Evolutionary conservation across 805 yeast genomes (phyloP), one percentile per base, ranked within the genome.

Genomic region (Metschnikowia peoriensis): DNA sequence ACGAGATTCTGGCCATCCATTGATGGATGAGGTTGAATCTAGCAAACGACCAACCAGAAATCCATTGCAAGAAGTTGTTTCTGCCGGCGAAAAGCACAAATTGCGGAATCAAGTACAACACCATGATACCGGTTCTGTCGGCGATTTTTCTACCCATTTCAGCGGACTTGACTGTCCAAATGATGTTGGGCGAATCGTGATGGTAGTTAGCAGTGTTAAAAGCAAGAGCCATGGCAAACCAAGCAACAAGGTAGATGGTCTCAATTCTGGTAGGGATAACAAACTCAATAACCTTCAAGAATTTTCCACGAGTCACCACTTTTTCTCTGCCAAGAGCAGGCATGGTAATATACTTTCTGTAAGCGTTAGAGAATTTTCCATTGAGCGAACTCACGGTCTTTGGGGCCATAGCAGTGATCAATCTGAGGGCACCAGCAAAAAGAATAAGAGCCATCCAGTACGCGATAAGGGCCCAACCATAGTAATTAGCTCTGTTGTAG

Each of bases 11-110:
- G 1, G 88, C 86, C 44, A 77, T 67, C 87, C 89, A 84, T 65
- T 77, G 84, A 68, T 89, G 96, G 61, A 79, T 80, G 29, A 74
- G 69, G 60, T 82, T 74, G 69, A 88, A 87, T 1, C 86, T 76
- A 12, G 83, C 69, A 58, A 80, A 84, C 0, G 83, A 66, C 73
- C 88, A 76, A 2, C 92, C 89, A 1, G 91, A 79, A 6, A 85
- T 49, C 63, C 70, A 71, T 55, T 80, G 78, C 61, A 88, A 72
- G 17, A 89, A 81, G 62, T 86, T 88, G 66, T 88, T 89, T 61
- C 94, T 73, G 32, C 86, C 86, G 6, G 89, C 89, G 66, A 88
- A 83, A 46, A 83, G 65, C 34, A 82, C 69, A 43, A 83, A 56
- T 43, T 82, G 64, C 3, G 89, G 89, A 66, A 68, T 77, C 66